phyloP scores from a whole-genome alignment of 164 flowering plant species.

The Stephania cephalantha region DNA sequence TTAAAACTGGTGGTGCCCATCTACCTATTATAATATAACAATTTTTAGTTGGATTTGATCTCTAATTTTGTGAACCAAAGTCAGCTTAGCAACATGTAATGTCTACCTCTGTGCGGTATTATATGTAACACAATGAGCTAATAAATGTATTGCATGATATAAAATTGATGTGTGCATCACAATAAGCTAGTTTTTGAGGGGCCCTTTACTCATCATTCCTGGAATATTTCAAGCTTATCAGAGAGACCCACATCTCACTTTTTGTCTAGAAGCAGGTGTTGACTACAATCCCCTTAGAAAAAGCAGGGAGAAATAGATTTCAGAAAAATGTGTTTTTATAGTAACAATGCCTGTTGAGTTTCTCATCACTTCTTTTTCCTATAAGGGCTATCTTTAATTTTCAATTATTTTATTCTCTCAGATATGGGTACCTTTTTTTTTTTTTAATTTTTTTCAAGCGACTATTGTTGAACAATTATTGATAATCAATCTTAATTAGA shows the following conservation, averaged over 20 bases:
- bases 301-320: slow-evolving; percentile 9
- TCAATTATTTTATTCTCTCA: background rate
- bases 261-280: slow-evolving; percentile 61
- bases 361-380: slow-evolving; percentile 9
- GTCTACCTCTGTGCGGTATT: background rate
- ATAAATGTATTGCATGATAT: slow-evolving; percentile 5
- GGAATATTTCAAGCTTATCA: slow-evolving; percentile 47
- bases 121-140: background rate
- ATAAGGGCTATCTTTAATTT: slow-evolving; percentile 4
- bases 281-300: slow-evolving; percentile 27
- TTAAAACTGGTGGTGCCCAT: background rate
- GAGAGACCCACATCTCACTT: slow-evolving; percentile 43
- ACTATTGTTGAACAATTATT: background rate
- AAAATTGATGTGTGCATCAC: background rate
- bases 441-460: background rate
- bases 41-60: background rate
- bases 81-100: slow-evolving; percentile 4
- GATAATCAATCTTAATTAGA: slow-evolving; percentile 15
- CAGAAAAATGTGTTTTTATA: slow-evolving; percentile 2
- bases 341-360: background rate
- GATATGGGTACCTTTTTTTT: background rate
- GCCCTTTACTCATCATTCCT: slow-evolving; percentile 44
- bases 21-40: background rate
- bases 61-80: background rate
- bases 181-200: slow-evolving; percentile 25